Evolutionary conservation across 225 moss, liverwort and hornwort genomes (phyloP).

Genomic region (Anthoceros angustus): DNA sequence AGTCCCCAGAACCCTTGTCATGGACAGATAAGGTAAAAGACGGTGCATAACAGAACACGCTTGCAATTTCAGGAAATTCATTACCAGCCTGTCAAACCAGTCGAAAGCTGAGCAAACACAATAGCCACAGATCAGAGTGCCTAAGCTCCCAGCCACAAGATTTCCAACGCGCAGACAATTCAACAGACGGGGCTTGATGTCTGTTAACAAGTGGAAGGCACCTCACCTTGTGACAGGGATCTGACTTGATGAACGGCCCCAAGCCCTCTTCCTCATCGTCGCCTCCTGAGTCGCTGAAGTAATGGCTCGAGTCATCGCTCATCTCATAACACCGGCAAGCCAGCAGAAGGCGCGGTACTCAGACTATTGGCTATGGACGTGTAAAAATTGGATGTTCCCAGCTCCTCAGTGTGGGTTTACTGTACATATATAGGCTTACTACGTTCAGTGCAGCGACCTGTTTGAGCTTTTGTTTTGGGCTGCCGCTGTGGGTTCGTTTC

Average conservation of each 20-base stretch:
- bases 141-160: not conserved
- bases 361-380: too few relatives aligned
- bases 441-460: too few relatives aligned
- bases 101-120: not conserved
- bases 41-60: not conserved
- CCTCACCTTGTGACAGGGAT: conserved; percentile 67
- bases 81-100: too few relatives aligned
- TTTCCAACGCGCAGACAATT: not conserved
- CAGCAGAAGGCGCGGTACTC: too few relatives aligned
- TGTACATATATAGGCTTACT: too few relatives aligned
- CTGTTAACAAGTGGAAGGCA: not conserved
- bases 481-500: too few relatives aligned
- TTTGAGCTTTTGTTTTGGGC: too few relatives aligned
- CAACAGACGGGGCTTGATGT: too few relatives aligned
- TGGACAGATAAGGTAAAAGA: not conserved
- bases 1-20: not conserved
- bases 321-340: conserved; percentile 12
- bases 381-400: too few relatives aligned
- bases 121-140: not conserved
- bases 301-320: conserved; percentile 65
- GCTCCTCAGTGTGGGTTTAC: too few relatives aligned
- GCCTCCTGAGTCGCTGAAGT: conserved; percentile 51
- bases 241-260: conserved; percentile 68
- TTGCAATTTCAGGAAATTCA: too few relatives aligned
- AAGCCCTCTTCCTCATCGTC: conserved; percentile 50